Evolutionary conservation across 192 early-diverging fungal genomes (phyloP), one percentile per base, ranked within the genome.

Genomic region (Funneliformis mosseae): DNA sequence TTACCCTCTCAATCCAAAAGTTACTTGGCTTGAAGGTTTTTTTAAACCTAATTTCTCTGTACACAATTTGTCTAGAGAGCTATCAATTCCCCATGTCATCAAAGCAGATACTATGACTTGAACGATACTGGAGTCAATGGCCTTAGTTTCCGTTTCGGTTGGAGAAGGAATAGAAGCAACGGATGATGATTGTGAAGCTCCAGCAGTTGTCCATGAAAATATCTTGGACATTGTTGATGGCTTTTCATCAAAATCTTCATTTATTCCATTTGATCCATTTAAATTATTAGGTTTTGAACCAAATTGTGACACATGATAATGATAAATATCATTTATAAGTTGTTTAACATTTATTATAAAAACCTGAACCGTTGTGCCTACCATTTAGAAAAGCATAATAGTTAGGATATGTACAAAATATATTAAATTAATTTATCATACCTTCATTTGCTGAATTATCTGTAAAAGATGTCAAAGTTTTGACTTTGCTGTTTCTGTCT

Each of bases 1-100:
- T 77, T 86, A 87, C 89, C 92, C 92, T 83, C 86, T 85, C 69
- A 89, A 83, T 42, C 92, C 92, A 64, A 92, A 76, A 0, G 86
- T 76, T 21, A 86, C 16, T 2, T 72, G 64, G 41, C 60, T 39
- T 2, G 46, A 60, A 18, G 84, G 81, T 0, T 42, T 63, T 1
- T 77, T 72, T 4, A 89, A 48, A 21, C 81, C 78, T 23, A 89
- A 81, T 59, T 82, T 59, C 43, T 83, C 71, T 1, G 67, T 63
- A 82, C 81, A 92, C 6, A 85, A 77, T 18, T 46, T 39, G 70
- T 92, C 92, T 11, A 92, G 67, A 8, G 84, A 84, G 12, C 66
- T 66, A 68, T 89, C 88, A n/a, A 90, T 71, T n/a, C 85, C 87
- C 91, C 89, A 92, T 27, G 84, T 82, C 79, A 90, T 81, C 67